Evolutionary conservation across 148 eudicot species (phyloP), one percentile per base, ranked within the genome.

Genomic region (Arctostaphylos glauca): DNA sequence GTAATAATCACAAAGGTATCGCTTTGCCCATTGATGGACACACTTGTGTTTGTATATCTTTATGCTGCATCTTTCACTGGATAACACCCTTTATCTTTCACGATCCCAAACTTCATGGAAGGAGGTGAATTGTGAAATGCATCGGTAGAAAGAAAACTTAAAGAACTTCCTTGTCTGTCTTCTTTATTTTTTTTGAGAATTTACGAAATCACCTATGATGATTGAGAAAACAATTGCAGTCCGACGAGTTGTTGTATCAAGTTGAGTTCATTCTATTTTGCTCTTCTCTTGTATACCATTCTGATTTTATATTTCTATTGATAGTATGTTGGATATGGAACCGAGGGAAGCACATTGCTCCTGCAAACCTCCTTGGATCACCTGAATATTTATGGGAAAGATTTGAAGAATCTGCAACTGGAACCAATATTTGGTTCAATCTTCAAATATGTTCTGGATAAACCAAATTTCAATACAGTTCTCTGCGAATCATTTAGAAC

Each of bases 401-500:
- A 91, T 78, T 84, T 89, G 84, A 92, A 91, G 85, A 88, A 88
- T 82, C 82, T 79, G 74, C 89, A 89, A 47, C 62, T 87, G 86
- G 88, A 91, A 72, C 92, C 94, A 49, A 85, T 89, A 79, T 77
- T 89, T 86, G 87, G 88, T 74, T 92, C 92, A 58, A 59, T 96
- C 80, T 92, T 93, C 79, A 94, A 85, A 85, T 88, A 83, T 73
- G 75, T 94, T 74, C 79, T 96, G 90, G 89, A 87, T 73, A 90
- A 89, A 81, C 98, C 96, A 1, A 92, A 94, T 87, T 93, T 93
- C 88, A 90, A 93, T 83, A 87, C 97, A 38, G 90, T 94, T 59
- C 86, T 96, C 21, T 86, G 89, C 66, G 91, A 88, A 87, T 91
- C 96, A 82, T 80, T 96, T 43, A 89, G 88, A 88, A 83, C 81